These are phyloP conservation scores for Lupinus albus DNA, from an alignment of 306 rosid genomes.

Conservation along the genomic window DNA sequence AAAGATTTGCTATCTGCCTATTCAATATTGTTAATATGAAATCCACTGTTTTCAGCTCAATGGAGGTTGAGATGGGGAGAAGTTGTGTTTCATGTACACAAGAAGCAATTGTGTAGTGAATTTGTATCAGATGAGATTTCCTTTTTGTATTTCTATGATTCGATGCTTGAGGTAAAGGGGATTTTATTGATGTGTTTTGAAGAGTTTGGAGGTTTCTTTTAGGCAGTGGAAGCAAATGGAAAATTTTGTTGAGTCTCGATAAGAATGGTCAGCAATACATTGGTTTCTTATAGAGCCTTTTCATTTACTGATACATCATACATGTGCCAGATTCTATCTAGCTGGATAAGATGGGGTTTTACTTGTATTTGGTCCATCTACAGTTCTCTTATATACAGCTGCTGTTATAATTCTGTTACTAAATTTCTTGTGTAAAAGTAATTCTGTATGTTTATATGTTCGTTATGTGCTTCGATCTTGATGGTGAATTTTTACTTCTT, in stretches of 20 bases:
- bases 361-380: constrained; percentile 1
- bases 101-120: too few relatives aligned
- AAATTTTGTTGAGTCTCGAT: neutral
- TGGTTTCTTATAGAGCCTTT: neutral
- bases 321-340: neutral
- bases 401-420: constrained; percentile 16
- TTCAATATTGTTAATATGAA: neutral
- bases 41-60: neutral
- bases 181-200: neutral
- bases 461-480: constrained; percentile 14
- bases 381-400: neutral
- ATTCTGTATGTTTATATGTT: neutral
- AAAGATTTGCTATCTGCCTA: neutral
- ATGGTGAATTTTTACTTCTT: constrained; percentile 8
- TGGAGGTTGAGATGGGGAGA: neutral
- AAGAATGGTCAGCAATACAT: neutral
- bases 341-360: neutral
- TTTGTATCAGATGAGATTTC: too few relatives aligned
- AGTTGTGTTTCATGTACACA: neutral
- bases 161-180: neutral
- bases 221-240: neutral
- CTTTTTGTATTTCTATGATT: neutral
- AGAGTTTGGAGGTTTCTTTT: neutral
- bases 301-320: neutral
- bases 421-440: neutral